These are phyloP conservation scores for Syzygium malaccense DNA, from an alignment of 441 rosid species.

Conservation along the genomic window DNA sequence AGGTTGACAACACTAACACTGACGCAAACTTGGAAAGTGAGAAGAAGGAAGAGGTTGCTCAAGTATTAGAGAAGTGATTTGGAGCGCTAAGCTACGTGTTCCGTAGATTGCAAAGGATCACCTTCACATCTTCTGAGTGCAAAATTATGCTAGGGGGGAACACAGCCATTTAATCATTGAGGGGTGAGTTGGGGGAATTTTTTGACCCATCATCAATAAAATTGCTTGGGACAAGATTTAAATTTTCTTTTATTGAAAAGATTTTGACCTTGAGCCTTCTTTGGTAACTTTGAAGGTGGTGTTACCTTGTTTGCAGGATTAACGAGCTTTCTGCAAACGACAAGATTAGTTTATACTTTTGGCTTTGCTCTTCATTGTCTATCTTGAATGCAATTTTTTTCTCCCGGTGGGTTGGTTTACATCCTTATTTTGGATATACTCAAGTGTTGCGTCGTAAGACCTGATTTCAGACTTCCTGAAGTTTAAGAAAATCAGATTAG, in stretches of 20 bases:
- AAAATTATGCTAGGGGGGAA: neutral
- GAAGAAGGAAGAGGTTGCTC: slow-evolving; percentile 10
- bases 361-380: neutral
- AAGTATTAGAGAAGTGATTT: slow-evolving; percentile 15
- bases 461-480: neutral
- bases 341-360: neutral
- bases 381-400: neutral
- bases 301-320: slow-evolving; percentile 7
- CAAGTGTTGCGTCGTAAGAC: neutral
- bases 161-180: slow-evolving; percentile 4
- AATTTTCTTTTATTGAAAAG: slow-evolving; percentile 6
- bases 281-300: slow-evolving; percentile 11
- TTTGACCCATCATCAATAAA: slow-evolving; percentile 3
- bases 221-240: slow-evolving; percentile 3
- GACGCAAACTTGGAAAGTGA: slow-evolving; percentile 11
- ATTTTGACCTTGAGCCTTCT: slow-evolving; percentile 9
- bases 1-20: slow-evolving; percentile 16
- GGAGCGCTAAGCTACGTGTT: neutral
- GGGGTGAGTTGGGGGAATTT: neutral
- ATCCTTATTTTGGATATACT: neutral
- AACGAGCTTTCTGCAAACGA: slow-evolving; percentile 2
- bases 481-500: neutral
- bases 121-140: neutral
- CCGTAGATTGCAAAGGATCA: neutral
- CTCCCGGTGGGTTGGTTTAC: neutral